Conservation (phyloP, 176 grass and related monocot species). For the Juncus inflexus region DNA sequence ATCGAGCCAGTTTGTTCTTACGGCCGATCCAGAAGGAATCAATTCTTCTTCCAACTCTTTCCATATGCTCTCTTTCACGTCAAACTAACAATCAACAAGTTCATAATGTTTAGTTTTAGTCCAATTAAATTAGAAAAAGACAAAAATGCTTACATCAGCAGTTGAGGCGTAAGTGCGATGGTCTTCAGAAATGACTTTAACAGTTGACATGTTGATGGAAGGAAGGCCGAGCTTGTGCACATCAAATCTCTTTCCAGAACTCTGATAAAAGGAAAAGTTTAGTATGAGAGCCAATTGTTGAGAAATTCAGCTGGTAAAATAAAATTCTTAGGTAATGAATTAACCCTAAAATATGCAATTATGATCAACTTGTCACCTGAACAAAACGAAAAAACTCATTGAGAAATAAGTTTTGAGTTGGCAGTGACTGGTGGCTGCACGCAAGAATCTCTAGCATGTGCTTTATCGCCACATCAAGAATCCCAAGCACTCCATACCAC, state of each 20-base stretch:
- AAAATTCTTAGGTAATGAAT: background rate
- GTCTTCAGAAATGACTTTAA: slow-evolving; percentile 87
- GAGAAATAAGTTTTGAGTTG: slow-evolving; percentile 83
- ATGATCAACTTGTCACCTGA: slow-evolving; percentile 50
- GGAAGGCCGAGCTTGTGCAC: slow-evolving; percentile 89
- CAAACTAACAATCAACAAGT: slow-evolving; percentile 54
- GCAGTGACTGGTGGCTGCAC: slow-evolving; percentile 78
- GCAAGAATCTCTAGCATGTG: slow-evolving; percentile 93
- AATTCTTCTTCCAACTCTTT: slow-evolving; percentile 94
- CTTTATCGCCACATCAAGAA: slow-evolving; percentile 85
- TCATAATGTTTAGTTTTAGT: slow-evolving; percentile 24
- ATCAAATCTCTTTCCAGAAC: slow-evolving; percentile 67
- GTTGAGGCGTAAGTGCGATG: slow-evolving; percentile 84
- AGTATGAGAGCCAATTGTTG: slow-evolving; percentile 25
- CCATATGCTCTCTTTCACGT: slow-evolving; percentile 79
- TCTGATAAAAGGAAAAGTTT: slow-evolving; percentile 37
- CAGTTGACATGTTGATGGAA: slow-evolving; percentile 77
- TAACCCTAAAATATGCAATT: slow-evolving; percentile 12
- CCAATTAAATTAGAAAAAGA: slow-evolving; percentile 1
- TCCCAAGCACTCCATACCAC: slow-evolving; percentile 93
- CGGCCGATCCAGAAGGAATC: slow-evolving; percentile 71
- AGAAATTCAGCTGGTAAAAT: background rate
- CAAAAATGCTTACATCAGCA: slow-evolving; percentile 67
- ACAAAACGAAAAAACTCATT: slow-evolving; percentile 86
- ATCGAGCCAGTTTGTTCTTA: slow-evolving; percentile 95